Base-by-base conservation (phyloP, 306 rosid genomes). In the Coriaria nepalensis region DNA sequence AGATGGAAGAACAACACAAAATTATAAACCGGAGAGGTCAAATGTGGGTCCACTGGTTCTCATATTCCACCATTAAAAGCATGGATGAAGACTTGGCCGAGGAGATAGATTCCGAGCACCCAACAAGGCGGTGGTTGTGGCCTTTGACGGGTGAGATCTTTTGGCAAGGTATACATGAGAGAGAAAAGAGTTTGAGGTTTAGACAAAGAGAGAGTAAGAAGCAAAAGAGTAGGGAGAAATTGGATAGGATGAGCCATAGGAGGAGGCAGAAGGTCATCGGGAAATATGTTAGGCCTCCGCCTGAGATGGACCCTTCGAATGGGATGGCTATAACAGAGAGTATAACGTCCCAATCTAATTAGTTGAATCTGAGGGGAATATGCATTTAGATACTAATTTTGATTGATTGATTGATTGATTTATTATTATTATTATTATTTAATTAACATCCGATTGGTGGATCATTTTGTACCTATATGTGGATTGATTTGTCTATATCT, bases 11-110 rank as follows among this genome's bases (percentile, higher is more conserved):
- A 81, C 95, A 92, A 62, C 98, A 92, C 58, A 85, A 69, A 13
- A 6, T 85, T 45, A 86, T 77, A 58, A 74, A 71, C 59, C 79
- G 98, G 49, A 67, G 53, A 67, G 64, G 73, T 40, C 73, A 67
- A 67, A 79, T 85, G 83, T 80, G 94, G 96, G 78, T 80, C 33
- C 75, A 82, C 60, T 85, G 69, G 63, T 85, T 92, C 55, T 69
- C 79, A 55, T 41, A 51, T 35, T 48, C 93, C 2, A 51, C 80
- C 71, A 66, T 85, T 65, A 82, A 92, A 67, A 80, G 71, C 51
- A 92, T 92, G 94, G 96, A 92, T 63, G 94, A 78, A 66, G 93
- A 92, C 70, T 66, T 85, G 41, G 98, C 94, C 0, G 96, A 92
- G 75, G 94, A 94, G 8, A 86, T 93, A 37, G 86, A 85, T 49